Conservation (phyloP, 73 alveolate genomes). For the Paramecium pentaurelia region DNA sequence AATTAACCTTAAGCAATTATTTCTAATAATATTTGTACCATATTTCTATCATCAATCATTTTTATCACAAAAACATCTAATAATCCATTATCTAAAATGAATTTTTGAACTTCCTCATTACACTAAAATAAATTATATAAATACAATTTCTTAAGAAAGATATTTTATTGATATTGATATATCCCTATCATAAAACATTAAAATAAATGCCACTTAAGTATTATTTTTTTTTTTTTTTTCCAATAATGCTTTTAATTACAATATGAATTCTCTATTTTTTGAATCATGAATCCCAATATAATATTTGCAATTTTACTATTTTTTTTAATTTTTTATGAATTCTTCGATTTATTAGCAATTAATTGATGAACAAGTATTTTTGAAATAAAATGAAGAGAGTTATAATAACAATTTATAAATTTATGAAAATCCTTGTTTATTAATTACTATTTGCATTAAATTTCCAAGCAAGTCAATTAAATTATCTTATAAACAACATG, state of each 20-base stretch:
- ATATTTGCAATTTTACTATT: background rate
- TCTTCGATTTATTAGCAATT: background rate
- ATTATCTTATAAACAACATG: background rate
- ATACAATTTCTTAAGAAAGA: background rate
- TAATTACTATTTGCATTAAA: background rate
- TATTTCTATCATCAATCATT: background rate
- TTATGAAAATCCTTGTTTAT: background rate
- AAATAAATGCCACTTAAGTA: background rate
- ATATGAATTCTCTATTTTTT: background rate
- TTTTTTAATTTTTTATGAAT: background rate
- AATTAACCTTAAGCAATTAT: background rate
- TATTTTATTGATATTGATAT: background rate
- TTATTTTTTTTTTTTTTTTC: slow-evolving; percentile 12
- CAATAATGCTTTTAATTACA: background rate
- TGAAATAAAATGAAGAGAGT: background rate
- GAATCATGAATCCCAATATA: background rate
- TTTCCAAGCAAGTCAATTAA: background rate
- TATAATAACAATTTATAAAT: background rate
- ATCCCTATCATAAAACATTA: background rate
- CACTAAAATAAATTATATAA: background rate
- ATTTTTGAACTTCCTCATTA: background rate
- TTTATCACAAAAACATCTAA: background rate
- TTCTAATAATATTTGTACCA: background rate
- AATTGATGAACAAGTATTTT: background rate
- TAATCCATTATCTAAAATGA: background rate